Evolutionary conservation across 176 grass and related monocot species (phyloP).

Genomic region (Elaeis guineensis): DNA sequence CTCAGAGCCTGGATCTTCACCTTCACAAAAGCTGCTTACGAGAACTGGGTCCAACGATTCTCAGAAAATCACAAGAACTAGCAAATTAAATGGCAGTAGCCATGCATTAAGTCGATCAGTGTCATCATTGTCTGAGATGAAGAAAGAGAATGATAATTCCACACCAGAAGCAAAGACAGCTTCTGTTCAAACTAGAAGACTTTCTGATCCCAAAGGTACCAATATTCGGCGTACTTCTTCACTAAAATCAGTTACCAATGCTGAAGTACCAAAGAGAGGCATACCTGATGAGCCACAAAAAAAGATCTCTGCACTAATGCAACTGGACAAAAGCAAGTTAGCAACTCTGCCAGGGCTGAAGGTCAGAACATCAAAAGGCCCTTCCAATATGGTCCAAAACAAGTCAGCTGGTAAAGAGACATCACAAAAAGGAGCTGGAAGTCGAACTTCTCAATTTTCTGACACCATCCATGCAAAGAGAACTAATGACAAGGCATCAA

Average conservation of each 20-base stretch:
- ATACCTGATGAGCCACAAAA: slow-evolving; percentile 36
- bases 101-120: slow-evolving; percentile 64
- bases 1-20: slow-evolving; percentile 32
- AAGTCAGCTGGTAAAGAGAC: slow-evolving; percentile 22
- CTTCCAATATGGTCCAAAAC: slow-evolving; percentile 20
- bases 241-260: slow-evolving; percentile 4
- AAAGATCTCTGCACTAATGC: slow-evolving; percentile 55
- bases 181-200: slow-evolving; percentile 35
- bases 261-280: slow-evolving; percentile 37
- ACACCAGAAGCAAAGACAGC: slow-evolving; percentile 24
- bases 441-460: slow-evolving; percentile 19
- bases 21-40: slow-evolving; percentile 27
- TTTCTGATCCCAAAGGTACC: slow-evolving; percentile 56
- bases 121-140: slow-evolving; percentile 50
- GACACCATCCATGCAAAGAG: slow-evolving; percentile 25
- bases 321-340: slow-evolving; percentile 81
- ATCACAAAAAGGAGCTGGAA: slow-evolving; percentile 19
- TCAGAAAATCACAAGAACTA: slow-evolving; percentile 17
- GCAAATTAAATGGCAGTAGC: slow-evolving; percentile 5
- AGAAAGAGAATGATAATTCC: slow-evolving; percentile 46
- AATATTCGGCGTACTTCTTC: slow-evolving; percentile 18
- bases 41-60: slow-evolving; percentile 33
- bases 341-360: slow-evolving; percentile 68
- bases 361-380: slow-evolving; percentile 36
- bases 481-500: slow-evolving; percentile 19